Conservation (phyloP, 176 grass and related monocot genomes). For the Aegilops tauschii region DNA sequence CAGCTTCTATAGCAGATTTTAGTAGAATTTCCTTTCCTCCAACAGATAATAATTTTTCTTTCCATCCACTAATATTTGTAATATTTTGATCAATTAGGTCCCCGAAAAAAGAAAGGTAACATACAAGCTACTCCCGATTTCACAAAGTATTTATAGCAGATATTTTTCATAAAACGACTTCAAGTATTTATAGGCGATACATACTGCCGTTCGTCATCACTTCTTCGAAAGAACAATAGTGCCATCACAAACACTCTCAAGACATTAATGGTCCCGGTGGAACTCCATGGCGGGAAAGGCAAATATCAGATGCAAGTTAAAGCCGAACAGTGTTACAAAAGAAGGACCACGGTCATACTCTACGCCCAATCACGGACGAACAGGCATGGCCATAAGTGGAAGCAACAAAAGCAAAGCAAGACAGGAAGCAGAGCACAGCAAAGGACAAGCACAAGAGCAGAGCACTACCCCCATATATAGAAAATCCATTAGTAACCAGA, state of each 20-base stretch:
- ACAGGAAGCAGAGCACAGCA: background rate
- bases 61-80: no score
- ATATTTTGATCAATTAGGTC: no score
- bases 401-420: background rate
- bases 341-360: background rate
- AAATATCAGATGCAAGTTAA: background rate
- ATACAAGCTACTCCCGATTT: no score
- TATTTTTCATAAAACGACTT: no score
- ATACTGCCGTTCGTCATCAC: background rate
- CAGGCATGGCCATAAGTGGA: constrained; percentile 6
- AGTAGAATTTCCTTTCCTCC: no score
- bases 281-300: background rate
- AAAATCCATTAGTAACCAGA: background rate
- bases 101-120: no score
- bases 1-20: no score
- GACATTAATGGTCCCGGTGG: background rate
- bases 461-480: background rate
- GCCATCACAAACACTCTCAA: background rate
- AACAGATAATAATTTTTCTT: no score
- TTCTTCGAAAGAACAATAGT: background rate
- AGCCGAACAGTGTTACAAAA: background rate
- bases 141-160: no score
- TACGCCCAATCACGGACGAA: background rate
- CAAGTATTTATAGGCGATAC: no score
- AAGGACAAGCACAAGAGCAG: background rate